These are phyloP conservation scores for Isabelozyma pseudorhagii DNA, from an alignment of 805 yeast species.

Conservation along the genomic window DNA sequence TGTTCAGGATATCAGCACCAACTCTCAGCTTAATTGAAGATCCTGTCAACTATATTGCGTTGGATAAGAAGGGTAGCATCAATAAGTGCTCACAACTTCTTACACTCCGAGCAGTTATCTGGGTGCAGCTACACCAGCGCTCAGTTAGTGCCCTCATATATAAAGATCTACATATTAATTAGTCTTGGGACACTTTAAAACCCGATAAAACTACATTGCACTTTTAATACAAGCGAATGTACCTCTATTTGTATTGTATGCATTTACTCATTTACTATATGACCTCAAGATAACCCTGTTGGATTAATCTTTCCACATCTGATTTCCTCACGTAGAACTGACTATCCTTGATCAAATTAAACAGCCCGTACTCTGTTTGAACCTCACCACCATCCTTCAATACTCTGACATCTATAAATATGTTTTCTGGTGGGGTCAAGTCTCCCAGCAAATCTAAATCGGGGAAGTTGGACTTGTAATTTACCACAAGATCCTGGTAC, in stretches of 20 bases:
- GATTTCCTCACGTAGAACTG: constrained; percentile 92
- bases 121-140: too few species aligned
- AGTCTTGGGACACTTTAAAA: too few species aligned
- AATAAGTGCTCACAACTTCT: too few species aligned
- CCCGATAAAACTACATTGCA: too few species aligned
- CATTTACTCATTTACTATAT: background rate
- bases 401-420: constrained; percentile 92
- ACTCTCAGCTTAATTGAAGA: too few species aligned
- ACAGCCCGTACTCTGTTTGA: constrained; percentile 95
- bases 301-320: constrained; percentile 90
- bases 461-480: constrained; percentile 72
- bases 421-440: constrained; percentile 86
- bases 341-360: constrained; percentile 87
- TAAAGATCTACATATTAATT: too few species aligned
- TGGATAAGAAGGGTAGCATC: too few species aligned
- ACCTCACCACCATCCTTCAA: constrained; percentile 94
- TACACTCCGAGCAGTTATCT: too few species aligned
- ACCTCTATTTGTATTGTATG: background rate
- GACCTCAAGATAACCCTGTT: constrained; percentile 88
- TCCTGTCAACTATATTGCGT: too few species aligned
- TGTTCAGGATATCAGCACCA: too few species aligned
- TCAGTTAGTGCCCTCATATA: too few species aligned
- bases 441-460: constrained; percentile 87
- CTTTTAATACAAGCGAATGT: too few species aligned
- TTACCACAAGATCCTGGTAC: constrained; percentile 69